Conservation (phyloP, 805 yeast species). For the Jamesozyma hellenica region DNA sequence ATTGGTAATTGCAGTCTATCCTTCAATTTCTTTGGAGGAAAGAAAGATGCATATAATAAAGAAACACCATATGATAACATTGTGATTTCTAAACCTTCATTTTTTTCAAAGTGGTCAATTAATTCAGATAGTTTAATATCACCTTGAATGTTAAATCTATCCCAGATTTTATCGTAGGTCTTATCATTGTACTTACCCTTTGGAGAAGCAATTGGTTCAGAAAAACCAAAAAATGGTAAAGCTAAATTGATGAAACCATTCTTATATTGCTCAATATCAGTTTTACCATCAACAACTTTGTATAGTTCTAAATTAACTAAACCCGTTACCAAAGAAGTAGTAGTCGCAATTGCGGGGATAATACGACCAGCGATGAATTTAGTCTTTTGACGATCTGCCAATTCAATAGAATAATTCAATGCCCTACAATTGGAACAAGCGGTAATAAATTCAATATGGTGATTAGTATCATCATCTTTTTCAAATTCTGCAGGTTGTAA, state of each 20-base stretch:
- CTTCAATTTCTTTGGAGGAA: constrained; percentile 80
- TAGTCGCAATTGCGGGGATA: constrained; percentile 98
- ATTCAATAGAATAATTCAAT: constrained; percentile 74
- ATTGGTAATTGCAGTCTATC: constrained; percentile 62
- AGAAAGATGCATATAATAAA: constrained; percentile 82
- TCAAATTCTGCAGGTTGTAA: constrained; percentile 88
- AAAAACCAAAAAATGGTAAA: constrained; percentile 90
- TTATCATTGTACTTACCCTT: constrained; percentile 73
- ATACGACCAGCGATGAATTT: constrained; percentile 97
- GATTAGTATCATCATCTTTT: constrained; percentile 94
- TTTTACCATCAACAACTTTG: constrained; percentile 73
- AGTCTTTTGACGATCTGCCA: constrained; percentile 82
- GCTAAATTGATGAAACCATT: constrained; percentile 91
- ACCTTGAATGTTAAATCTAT: constrained; percentile 74
- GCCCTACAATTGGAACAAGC: constrained; percentile 98
- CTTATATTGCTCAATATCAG: constrained; percentile 73
- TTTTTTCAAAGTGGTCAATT: constrained; percentile 61
- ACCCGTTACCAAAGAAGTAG: constrained; percentile 97
- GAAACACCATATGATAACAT: constrained; percentile 92
- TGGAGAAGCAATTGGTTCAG: constrained; percentile 86
- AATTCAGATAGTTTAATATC: constrained; percentile 67
- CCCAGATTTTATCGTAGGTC: constrained; percentile 87
- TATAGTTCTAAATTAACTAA: constrained; percentile 83
- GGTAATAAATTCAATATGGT: constrained; percentile 89
- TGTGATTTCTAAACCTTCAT: constrained; percentile 78